phyloP scores from a whole-genome alignment of 169 alveolate species.

The Cryptosporidium meleagridis region DNA sequence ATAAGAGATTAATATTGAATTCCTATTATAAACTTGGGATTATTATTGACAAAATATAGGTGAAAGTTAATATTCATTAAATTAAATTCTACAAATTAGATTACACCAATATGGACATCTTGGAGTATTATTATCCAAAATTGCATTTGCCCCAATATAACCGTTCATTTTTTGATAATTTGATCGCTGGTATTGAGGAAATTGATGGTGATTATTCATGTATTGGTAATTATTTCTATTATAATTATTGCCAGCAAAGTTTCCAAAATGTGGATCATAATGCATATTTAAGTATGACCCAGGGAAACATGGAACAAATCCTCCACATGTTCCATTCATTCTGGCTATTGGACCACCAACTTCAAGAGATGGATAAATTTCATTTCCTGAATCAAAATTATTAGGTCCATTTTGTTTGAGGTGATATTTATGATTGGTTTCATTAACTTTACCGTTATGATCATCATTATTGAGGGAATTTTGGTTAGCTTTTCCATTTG shows the following conservation, averaged over 20 bases:
- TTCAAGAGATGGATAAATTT: conserved; percentile 52
- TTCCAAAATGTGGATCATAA: conserved; percentile 3
- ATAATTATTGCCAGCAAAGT: background rate
- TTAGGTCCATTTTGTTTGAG: background rate
- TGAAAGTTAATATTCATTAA: conserved; percentile 13
- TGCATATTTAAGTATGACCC: background rate
- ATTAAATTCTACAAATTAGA: conserved; percentile 11
- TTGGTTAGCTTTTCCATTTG: conserved; percentile 6
- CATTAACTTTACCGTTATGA: background rate
- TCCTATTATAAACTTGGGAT: background rate
- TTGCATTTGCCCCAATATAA: background rate
- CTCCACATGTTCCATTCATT: conserved; percentile 32
- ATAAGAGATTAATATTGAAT: background rate
- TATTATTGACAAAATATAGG: background rate
- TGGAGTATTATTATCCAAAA: conserved; percentile 17
- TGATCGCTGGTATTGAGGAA: background rate
- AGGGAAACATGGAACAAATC: conserved; percentile 32
- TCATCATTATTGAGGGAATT: background rate
- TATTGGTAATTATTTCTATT: background rate
- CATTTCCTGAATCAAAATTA: background rate
- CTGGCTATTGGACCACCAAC: conserved; percentile 69
- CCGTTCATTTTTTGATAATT: background rate
- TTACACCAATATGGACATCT: conserved; percentile 65
- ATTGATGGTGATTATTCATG: background rate
- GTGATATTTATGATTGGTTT: background rate